Evolutionary conservation across 176 grass and related monocot genomes (phyloP).

Genomic region (Puccinellia tenuiflora): DNA sequence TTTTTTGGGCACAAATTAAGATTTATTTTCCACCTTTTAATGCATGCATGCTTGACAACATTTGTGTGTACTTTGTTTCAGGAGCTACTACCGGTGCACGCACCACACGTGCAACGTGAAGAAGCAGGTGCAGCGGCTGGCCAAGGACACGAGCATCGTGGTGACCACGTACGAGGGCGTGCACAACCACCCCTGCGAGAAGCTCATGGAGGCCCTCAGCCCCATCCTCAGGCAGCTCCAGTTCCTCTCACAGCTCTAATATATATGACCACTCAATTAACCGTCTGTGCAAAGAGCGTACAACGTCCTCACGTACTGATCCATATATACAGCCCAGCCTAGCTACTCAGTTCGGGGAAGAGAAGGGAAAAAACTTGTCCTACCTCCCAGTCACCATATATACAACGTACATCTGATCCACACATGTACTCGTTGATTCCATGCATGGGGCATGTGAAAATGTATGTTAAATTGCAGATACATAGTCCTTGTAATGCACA

Average conservation of each 20-base stretch:
- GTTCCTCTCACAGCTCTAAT: slow-evolving; percentile 39
- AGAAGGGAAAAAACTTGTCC: not conserved
- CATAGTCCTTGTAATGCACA: not conserved
- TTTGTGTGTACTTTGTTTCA: not conserved
- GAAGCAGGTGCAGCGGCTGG: slow-evolving; percentile 61
- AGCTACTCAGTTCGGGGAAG: not conserved
- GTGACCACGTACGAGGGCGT: slow-evolving; percentile 64
- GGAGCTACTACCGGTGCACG: slow-evolving; percentile 68
- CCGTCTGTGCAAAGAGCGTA: not conserved
- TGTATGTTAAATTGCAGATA: not conserved
- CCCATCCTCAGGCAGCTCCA: slow-evolving; percentile 55
- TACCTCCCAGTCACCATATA: not conserved
- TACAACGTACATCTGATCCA: not conserved
- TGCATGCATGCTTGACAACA: not conserved
- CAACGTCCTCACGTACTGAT: not conserved
- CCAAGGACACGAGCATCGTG: slow-evolving; percentile 51
- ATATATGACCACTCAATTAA: not conserved
- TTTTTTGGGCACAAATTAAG: not conserved
- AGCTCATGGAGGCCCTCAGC: slow-evolving; percentile 51
- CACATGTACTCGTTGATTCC: not conserved
- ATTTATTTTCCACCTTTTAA: not conserved
- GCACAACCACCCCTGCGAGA: slow-evolving; percentile 65
- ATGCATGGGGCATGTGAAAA: not conserved
- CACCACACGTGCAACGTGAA: slow-evolving; percentile 59
- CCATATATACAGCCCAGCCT: not conserved